phyloP scores from a whole-genome alignment of 2,329 filamentous ascomycete species.

The Epichloe coenophiala region DNA sequence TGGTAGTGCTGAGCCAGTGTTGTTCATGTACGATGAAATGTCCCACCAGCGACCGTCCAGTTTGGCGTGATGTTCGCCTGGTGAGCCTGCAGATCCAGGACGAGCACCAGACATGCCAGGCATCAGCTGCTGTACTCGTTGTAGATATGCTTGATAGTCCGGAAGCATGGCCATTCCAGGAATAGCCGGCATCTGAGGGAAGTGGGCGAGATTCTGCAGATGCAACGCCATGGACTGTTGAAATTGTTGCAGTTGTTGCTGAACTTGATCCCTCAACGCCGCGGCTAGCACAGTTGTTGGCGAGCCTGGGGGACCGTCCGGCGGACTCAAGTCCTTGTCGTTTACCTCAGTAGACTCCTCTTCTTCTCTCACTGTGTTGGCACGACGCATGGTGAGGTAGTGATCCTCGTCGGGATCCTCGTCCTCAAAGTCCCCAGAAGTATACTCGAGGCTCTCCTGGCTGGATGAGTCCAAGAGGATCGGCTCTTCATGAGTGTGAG shows the following conservation, averaged over 20 bases:
- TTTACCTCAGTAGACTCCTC: conserved; percentile 20
- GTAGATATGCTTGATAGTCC: conserved; percentile 57
- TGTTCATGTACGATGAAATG: conserved; percentile 40
- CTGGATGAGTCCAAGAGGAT: conserved; percentile 27
- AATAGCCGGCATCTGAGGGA: conserved; percentile 41
- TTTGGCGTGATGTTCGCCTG: conserved; percentile 26
- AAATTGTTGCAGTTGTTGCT: conserved; percentile 61
- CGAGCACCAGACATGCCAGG: conserved; percentile 45
- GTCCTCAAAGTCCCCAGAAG: conserved; percentile 30
- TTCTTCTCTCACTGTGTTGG: conserved; percentile 15
- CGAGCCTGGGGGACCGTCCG: conserved; percentile 28
- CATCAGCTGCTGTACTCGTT: conserved; percentile 57
- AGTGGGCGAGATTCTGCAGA: conserved; percentile 41
- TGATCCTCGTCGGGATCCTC: conserved; percentile 25
- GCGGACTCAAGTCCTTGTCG: conserved; percentile 25
- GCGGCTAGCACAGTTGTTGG: conserved; percentile 50
- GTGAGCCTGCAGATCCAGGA: conserved; percentile 38
- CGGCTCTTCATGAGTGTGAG: conserved; percentile 19
- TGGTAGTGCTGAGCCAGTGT: conserved; percentile 36
- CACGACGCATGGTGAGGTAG: conserved; percentile 22
- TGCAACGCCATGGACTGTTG: conserved; percentile 57
- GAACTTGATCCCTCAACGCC: conserved; percentile 60
- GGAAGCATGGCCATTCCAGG: conserved; percentile 50
- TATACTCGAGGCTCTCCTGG: conserved; percentile 30
- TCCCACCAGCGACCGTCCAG: conserved; percentile 54